These are phyloP conservation scores for Biscutella auriculata DNA, from an alignment of 441 rosid genomes.

Conservation along the genomic window DNA sequence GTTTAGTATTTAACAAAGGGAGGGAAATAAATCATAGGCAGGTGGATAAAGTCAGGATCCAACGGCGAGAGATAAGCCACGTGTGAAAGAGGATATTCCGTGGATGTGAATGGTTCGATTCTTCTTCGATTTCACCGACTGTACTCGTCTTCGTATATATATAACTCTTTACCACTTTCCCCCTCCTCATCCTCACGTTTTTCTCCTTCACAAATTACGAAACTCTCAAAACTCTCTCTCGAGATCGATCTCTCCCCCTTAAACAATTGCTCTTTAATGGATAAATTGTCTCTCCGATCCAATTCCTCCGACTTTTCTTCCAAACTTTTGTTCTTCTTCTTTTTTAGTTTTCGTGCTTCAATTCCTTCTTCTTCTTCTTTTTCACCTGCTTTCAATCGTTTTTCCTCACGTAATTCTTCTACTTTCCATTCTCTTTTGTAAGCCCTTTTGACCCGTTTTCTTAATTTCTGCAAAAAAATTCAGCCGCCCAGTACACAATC, in stretches of 20 bases:
- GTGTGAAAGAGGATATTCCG: constrained; percentile 13
- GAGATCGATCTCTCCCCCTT: background rate
- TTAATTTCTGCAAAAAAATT: background rate
- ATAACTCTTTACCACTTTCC: background rate
- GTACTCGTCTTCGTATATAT: background rate
- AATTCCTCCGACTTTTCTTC: constrained; percentile 9
- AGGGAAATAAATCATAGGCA: background rate
- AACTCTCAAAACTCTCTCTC: constrained; percentile 12
- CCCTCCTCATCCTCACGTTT: constrained; percentile 21
- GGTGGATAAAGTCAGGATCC: background rate
- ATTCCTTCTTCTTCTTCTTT: constrained; percentile 14
- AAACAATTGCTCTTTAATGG: constrained; percentile 37
- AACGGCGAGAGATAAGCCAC: background rate
- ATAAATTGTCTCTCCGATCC: constrained; percentile 32
- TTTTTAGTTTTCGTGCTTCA: constrained; percentile 11
- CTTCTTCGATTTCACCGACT: constrained; percentile 1
- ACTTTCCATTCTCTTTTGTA: constrained; percentile 24
- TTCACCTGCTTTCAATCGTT: constrained; percentile 7
- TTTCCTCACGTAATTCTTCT: background rate
- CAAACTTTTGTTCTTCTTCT: constrained; percentile 16
- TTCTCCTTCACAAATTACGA: constrained; percentile 1
- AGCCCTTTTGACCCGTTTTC: constrained; percentile 17
- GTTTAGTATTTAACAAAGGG: no score
- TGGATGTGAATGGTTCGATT: background rate
- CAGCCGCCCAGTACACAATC: constrained; percentile 7